phyloP scores from a whole-genome alignment of 768 basidiomycete species.

The Mycena galopus region DNA sequence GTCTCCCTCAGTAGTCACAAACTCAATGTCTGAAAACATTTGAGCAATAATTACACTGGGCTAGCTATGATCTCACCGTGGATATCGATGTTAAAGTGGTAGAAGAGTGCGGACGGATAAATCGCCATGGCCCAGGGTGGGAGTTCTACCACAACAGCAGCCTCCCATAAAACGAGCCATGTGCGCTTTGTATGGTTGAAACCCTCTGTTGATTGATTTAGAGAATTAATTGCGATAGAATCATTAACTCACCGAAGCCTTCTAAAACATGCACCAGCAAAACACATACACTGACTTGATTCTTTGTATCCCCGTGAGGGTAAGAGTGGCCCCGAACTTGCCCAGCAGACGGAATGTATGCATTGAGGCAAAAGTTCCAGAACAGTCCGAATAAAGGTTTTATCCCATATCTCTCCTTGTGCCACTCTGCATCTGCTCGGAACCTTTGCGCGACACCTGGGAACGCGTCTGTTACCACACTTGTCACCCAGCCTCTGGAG shows the following conservation, averaged over 20 bases:
- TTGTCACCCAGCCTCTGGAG: not conserved
- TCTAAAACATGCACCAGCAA: not conserved
- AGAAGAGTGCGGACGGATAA: slow-evolving; percentile 50
- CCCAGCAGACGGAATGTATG: not conserved
- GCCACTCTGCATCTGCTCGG: not conserved
- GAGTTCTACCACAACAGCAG: slow-evolving; percentile 45
- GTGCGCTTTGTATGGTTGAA: slow-evolving; percentile 40
- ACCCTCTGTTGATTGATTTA: not conserved
- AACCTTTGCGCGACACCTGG: not conserved
- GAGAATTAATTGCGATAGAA: not conserved
- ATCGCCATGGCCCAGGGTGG: slow-evolving; percentile 44
- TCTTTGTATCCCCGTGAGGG: not conserved
- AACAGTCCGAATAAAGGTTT: not conserved
- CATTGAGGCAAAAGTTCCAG: slow-evolving; percentile 1
- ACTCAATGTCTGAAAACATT: not conserved
- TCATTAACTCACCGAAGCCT: not conserved
- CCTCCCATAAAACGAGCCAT: slow-evolving; percentile 53
- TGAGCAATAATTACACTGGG: no score
- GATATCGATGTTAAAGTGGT: slow-evolving; percentile 50
- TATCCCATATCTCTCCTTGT: not conserved
- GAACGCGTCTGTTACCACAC: not conserved
- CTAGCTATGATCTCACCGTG: no score
- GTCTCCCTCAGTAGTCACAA: not conserved
- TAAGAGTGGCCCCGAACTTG: not conserved
- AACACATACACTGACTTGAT: not conserved